Evolutionary conservation across 805 yeast species (phyloP), one percentile per base, ranked within the genome.

Genomic region (Kazachstania psychrophila): DNA sequence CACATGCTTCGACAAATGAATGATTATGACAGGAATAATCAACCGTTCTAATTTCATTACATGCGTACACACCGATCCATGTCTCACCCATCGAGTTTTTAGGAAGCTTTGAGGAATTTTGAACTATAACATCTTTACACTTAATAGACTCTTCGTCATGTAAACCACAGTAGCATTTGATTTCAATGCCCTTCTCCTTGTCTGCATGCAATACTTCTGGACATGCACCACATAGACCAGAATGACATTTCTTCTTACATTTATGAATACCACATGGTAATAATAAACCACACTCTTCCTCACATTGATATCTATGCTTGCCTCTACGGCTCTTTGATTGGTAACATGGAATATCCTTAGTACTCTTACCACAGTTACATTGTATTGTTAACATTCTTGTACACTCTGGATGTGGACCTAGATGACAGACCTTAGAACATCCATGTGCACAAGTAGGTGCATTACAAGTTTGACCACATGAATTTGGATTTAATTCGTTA

Each of bases 321-420:
- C 45, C 88, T 86, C 79, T 10, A 85, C 61, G 12, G 61, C 60
- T 51, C 78, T 80, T 40, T 15, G 83, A 1, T 87, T 85, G 42
- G 77, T 63, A 23, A 72, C 69, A 64, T 84, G 85, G n/a, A 80
- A 88, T 51, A 51, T 83, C 92, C 36, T 70, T 72, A 12, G 66
- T 55, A 34, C 71, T 65, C 27, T 69, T 70, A 1, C 96, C 96
- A 64, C 96, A 87, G 20, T 66, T 64, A 58, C 96, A 87, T 27
- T 61, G 61, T 63, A 81, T 60, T 8, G 64, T 58, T 0, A 94
- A 86, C 54, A 80, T 60, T 2, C 94, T 86, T 11, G 81, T 77
- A 62, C 96, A 87, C 27, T 65, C 65, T 1, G 85, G 76, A 58
- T 88, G 96, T 1, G 87, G 81, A 0, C 95, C 96, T 2, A 95